Conservation (phyloP, 2,329 filamentous ascomycete genomes). For the Mollisiaceae sp. region DNA sequence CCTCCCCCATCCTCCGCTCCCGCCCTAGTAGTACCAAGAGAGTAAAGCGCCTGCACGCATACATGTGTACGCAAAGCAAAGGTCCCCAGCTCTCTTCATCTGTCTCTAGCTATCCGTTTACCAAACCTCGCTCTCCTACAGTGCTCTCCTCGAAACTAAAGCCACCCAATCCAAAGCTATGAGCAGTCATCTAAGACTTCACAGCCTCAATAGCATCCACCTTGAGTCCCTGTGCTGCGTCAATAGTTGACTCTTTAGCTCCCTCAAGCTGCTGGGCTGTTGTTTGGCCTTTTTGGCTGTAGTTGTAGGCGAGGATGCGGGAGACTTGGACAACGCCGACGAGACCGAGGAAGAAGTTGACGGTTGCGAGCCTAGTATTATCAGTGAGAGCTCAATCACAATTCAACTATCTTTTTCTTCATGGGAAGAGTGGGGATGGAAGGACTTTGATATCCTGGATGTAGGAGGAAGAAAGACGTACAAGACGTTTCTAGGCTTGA, state of each 20-base stretch:
- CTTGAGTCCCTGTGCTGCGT: slow-evolving; percentile 38
- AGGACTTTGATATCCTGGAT: neutral
- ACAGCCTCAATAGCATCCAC: slow-evolving; percentile 45
- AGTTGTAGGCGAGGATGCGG: slow-evolving; percentile 74
- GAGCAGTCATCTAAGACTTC: slow-evolving; percentile 40
- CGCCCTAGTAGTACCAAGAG: neutral
- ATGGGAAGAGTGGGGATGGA: neutral
- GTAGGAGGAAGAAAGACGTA: slow-evolving; percentile 50
- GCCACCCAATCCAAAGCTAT: neutral
- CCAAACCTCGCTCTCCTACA: neutral
- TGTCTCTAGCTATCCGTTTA: no score
- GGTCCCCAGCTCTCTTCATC: neutral
- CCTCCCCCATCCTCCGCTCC: neutral
- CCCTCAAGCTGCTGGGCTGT: slow-evolving; percentile 40
- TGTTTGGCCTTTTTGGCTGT: slow-evolving; percentile 59
- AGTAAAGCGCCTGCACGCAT: neutral
- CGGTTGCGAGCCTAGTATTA: slow-evolving; percentile 74
- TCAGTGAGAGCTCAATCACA: neutral
- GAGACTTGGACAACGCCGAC: slow-evolving; percentile 83
- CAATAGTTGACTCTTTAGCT: slow-evolving; percentile 33
- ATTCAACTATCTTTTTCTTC: neutral
- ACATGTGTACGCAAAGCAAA: neutral
- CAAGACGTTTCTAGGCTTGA: slow-evolving; percentile 92
- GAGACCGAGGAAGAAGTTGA: slow-evolving; percentile 96
- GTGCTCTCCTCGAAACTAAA: neutral